Evolutionary conservation across 2,329 filamentous ascomycete genomes (phyloP), one percentile per base, ranked within the genome.

Genomic region (Fusarium neocosmosporiellum): DNA sequence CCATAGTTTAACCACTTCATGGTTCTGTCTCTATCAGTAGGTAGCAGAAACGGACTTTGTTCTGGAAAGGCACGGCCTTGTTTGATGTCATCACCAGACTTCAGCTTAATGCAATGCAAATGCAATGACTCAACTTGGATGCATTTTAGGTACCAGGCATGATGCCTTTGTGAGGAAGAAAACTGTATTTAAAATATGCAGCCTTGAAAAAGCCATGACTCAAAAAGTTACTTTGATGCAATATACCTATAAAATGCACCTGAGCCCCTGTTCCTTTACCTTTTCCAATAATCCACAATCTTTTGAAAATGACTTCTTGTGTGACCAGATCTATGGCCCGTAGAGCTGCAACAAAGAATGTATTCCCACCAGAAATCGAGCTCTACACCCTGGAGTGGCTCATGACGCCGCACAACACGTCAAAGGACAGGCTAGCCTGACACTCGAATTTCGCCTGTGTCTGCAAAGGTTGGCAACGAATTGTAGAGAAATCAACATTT

Each of bases 401-500:
- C 13, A 41, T 29, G 4, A 36, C 46, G n/a, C 29, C n/a, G 24
- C 13, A 54, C 34, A 29, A 46, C 27, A 41, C 36, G 2, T 36
- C 65, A 34, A 34, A 61, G 39, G 46, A 27, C 37, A 41, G 55
- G 4, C 29, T n/a, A 16, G 4, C 16, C 7, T 48, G 48, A 10
- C 54, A 54, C 34, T 67, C 66, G 0, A 29, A 24, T 8, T 59
- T 24, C 20, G 66, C 66, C 18, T 18, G 20, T 34, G 69, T 72
- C 20, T 73, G 60, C 60, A 70, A 48, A 59, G 1, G 11, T 4
- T 70, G 59, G 66, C 71, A 67, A 60, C 1, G 1, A 11, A 29
- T 61, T 8, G 33, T 72, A 5, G 69, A 72, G 29, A 18, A n/a
- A 18, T 48, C 29, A 36, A 62, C 48, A 6, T 73, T 67, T 39